These are phyloP conservation scores for Murraya koenigii DNA, from an alignment of 345 rosid species.

Conservation along the genomic window DNA sequence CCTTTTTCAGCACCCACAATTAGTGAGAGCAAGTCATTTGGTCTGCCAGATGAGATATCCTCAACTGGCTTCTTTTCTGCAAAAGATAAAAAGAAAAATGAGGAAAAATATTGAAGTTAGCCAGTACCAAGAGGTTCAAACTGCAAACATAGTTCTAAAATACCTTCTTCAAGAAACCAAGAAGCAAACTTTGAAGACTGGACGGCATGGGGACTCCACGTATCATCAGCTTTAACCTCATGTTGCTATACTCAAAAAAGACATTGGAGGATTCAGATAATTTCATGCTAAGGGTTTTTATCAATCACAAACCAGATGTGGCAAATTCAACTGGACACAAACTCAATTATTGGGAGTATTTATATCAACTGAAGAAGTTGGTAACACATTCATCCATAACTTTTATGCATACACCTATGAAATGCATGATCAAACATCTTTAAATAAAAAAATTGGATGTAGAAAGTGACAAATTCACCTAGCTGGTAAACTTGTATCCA, in stretches of 20 bases:
- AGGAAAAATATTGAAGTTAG: constrained; percentile 1
- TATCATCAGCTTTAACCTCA: constrained; percentile 47
- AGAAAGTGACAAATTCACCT: background rate
- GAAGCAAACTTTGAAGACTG: constrained; percentile 87
- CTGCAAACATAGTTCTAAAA: constrained; percentile 7
- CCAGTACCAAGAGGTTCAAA: background rate
- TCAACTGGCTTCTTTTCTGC: constrained; percentile 72
- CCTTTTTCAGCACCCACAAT: constrained; percentile 68
- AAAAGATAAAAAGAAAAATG: constrained; percentile 12
- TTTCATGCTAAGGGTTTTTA: constrained; percentile 6
- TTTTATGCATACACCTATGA: background rate
- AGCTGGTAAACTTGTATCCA: background rate
- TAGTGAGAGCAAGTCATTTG: constrained; percentile 68
- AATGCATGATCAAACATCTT: background rate
- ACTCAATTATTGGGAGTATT: background rate
- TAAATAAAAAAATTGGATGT: background rate
- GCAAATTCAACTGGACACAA: background rate
- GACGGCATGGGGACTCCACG: constrained; percentile 33
- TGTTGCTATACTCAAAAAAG: constrained; percentile 40
- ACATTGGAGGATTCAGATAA: constrained; percentile 17
- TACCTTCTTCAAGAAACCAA: constrained; percentile 92
- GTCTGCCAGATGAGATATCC: constrained; percentile 37
- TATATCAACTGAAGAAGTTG: background rate
- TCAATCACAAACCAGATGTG: background rate
- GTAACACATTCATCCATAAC: background rate